A percentile compares a stretch with the other conserved stretches of the same genome.
Conservation (phyloP, 352 stramenopile species). For the Globisporangium polare region DNA sequence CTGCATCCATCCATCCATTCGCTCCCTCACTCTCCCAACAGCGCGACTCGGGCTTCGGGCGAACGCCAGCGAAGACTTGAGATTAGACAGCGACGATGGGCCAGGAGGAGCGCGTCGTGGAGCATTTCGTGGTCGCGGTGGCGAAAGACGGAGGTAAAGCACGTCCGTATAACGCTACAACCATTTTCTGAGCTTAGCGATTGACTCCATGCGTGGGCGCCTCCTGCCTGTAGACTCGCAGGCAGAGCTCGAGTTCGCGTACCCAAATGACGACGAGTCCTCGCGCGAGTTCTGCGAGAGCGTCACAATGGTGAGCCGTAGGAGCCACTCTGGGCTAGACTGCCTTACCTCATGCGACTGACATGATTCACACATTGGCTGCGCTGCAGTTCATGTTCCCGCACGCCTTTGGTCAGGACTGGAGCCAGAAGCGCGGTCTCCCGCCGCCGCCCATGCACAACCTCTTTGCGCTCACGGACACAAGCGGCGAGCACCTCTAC, state of each 20-base stretch:
- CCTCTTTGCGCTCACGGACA: slow-evolving; percentile 44
- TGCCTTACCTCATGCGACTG: background rate
- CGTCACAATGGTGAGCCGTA: slow-evolving; percentile 34
- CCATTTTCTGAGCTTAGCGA: no score
- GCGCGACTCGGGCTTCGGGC: background rate
- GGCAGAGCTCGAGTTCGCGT: slow-evolving; percentile 32
- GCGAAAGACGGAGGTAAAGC: slow-evolving; percentile 23
- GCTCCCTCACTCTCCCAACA: background rate
- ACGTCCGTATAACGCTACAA: background rate
- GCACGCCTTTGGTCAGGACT: slow-evolving; percentile 30
- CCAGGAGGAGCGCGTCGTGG: slow-evolving; percentile 23
- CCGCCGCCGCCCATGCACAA: slow-evolving; percentile 43
- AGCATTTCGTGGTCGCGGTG: slow-evolving; percentile 42
- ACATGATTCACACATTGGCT: background rate
- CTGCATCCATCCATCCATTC: background rate
- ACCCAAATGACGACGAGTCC: slow-evolving; percentile 24
- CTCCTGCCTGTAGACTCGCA: slow-evolving; percentile 14
- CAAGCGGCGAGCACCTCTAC: slow-evolving; percentile 38
- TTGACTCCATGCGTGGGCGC: background rate
- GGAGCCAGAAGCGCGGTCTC: slow-evolving; percentile 19
- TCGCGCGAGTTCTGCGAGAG: slow-evolving; percentile 43
- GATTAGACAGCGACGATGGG: background rate
- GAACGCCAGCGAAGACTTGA: background rate
- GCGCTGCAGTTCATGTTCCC: slow-evolving; percentile 45
- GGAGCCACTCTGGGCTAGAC: background rate